phyloP scores from a whole-genome alignment of 2,329 filamentous ascomycete genomes.

The Tolypocladium cylindrosporum region DNA sequence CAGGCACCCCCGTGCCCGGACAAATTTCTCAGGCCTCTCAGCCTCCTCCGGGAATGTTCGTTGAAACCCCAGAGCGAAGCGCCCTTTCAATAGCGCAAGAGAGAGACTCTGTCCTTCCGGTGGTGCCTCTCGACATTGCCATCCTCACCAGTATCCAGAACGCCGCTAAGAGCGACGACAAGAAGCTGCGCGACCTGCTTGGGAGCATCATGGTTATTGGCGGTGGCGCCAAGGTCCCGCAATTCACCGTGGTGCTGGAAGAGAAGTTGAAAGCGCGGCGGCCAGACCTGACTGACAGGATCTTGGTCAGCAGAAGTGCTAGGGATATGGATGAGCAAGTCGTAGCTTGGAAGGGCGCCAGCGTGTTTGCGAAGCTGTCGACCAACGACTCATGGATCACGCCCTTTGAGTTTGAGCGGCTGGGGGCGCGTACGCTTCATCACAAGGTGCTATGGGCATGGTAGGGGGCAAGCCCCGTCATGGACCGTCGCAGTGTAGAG shows the following conservation, averaged over 20 bases:
- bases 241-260: slow-evolving; percentile 75
- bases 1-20: slow-evolving; percentile 30
- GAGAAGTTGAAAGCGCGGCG: slow-evolving; percentile 62
- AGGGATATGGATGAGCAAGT: slow-evolving; percentile 94
- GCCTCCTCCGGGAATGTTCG: slow-evolving; percentile 34
- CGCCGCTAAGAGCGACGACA: slow-evolving; percentile 80
- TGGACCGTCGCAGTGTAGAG: not conserved
- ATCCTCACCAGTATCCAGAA: slow-evolving; percentile 85
- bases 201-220: slow-evolving; percentile 87
- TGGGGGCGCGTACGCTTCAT: slow-evolving; percentile 72
- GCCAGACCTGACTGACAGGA: slow-evolving; percentile 49
- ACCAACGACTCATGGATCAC: slow-evolving; percentile 96
- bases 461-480: slow-evolving; percentile 18
- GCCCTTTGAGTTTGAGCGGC: slow-evolving; percentile 73
- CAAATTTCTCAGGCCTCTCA: slow-evolving; percentile 19
- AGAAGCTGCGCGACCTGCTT: slow-evolving; percentile 83
- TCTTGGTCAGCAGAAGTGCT: slow-evolving; percentile 60
- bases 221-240: slow-evolving; percentile 70
- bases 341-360: slow-evolving; percentile 96
- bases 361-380: slow-evolving; percentile 84
- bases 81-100: slow-evolving; percentile 50
- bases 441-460: slow-evolving; percentile 66
- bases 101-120: slow-evolving; percentile 70
- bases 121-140: slow-evolving; percentile 77
- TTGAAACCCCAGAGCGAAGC: slow-evolving; percentile 40